These are phyloP conservation scores for Mucuna pruriens DNA, from an alignment of 306 rosid genomes.

Conservation along the genomic window DNA sequence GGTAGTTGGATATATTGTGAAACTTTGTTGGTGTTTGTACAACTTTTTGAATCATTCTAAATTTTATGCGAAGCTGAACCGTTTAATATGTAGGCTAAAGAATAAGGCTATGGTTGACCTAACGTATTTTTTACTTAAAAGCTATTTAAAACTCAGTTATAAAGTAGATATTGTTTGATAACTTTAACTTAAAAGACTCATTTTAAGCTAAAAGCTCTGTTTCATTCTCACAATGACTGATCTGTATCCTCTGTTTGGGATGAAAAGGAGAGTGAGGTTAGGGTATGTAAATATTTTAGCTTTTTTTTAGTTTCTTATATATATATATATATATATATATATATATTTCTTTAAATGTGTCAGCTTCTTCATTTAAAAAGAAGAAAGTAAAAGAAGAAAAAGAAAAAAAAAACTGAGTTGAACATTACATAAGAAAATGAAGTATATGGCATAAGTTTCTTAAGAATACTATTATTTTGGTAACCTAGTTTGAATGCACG, in stretches of 20 bases:
- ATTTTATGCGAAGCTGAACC: neutral
- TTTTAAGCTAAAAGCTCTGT: neutral
- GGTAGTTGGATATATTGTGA: conserved; percentile 15
- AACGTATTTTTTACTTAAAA: no score
- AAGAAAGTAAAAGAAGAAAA: no score
- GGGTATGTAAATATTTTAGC: no score
- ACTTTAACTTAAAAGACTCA: neutral
- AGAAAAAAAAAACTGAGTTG: no score
- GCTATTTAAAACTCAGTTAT: no score
- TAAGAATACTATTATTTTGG: neutral
- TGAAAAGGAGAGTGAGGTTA: neutral
- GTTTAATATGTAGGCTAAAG: neutral
- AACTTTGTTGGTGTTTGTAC: conserved; percentile 16
- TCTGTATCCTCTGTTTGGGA: neutral
- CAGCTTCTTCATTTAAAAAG: no score
- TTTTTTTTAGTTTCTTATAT: no score
- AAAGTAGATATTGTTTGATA: neutral
- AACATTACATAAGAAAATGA: neutral
- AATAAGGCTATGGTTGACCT: no score
- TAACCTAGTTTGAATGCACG: neutral
- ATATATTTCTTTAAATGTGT: no score
- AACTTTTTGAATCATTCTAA: conserved; percentile 6
- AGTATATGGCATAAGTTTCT: neutral
- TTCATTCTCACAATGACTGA: neutral
- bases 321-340: no score